These are phyloP conservation scores for Kwoniella shandongensis DNA, from an alignment of 768 basidiomycete species.

Conservation along the genomic window DNA sequence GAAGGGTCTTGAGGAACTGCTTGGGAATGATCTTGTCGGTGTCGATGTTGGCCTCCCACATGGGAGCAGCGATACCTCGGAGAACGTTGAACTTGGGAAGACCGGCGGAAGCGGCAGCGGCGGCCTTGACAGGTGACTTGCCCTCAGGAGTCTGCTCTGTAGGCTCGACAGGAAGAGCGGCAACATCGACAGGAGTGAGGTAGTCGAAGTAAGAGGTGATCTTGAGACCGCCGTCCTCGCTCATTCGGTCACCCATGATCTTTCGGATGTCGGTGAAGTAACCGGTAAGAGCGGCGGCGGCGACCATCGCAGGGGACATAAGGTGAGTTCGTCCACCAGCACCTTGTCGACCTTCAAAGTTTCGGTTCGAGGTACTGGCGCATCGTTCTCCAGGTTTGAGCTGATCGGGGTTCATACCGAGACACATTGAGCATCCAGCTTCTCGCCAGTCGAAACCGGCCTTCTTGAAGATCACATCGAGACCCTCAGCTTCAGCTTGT, in stretches of 20 bases:
- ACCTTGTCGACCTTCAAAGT: conserved; percentile 86
- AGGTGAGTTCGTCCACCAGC: conserved; percentile 86
- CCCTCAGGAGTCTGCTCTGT: conserved; percentile 35
- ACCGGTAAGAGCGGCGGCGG: conserved; percentile 83
- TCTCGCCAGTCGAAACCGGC: conserved; percentile 95
- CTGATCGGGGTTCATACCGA: conserved; percentile 95
- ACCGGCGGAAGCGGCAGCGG: conserved; percentile 50
- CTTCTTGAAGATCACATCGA: conserved; percentile 80
- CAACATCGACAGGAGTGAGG: conserved; percentile 66
- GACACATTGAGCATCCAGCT: conserved; percentile 93
- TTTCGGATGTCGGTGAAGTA: conserved; percentile 81
- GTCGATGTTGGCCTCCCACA: conserved; percentile 81
- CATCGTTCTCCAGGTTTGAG: conserved; percentile 76
- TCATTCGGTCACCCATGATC: conserved; percentile 61
- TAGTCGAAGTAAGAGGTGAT: conserved; percentile 71
- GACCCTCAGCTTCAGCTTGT: conserved; percentile 84
- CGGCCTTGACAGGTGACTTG: conserved; percentile 37
- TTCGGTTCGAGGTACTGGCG: conserved; percentile 88
- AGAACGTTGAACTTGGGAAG: conserved; percentile 66
- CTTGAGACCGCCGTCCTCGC: conserved; percentile 62
- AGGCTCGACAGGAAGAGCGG: conserved; percentile 59
- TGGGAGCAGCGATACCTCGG: conserved; percentile 74
- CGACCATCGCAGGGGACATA: conserved; percentile 87
- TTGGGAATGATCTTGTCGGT: conserved; percentile 95
- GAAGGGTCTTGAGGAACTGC: conserved; percentile 88